Evolutionary conservation across 176 grass and related monocot species (phyloP).

Genomic region (Canna indica): DNA sequence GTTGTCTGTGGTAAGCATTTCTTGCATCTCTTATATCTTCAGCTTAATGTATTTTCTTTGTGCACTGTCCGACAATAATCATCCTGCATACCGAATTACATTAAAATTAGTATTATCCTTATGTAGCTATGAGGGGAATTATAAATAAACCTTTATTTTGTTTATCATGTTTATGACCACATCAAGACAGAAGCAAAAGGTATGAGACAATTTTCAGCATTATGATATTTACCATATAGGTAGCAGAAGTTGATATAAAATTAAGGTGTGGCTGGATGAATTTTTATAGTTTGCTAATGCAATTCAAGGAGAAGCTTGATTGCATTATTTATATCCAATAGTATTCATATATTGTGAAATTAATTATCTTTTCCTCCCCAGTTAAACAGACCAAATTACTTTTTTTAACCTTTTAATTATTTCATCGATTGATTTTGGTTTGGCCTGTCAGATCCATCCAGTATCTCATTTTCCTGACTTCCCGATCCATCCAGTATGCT

Average conservation of each 20-base stretch:
- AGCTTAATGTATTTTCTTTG: not conserved
- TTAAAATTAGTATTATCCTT: not conserved
- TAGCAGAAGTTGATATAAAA: too few species aligned
- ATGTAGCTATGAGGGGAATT: not conserved
- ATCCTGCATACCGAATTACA: not conserved
- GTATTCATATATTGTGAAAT: not conserved
- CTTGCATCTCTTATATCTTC: not conserved
- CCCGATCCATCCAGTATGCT: too few species aligned
- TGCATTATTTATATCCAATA: not conserved
- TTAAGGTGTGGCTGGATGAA: not conserved
- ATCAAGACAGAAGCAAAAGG: not conserved
- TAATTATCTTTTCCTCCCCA: not conserved
- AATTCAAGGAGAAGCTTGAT: too few species aligned
- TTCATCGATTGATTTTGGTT: too few species aligned
- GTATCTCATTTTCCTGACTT: too few species aligned
- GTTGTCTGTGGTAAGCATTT: conserved; percentile 50
- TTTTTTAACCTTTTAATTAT: too few species aligned
- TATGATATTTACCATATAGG: not conserved
- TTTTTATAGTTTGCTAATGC: not conserved
- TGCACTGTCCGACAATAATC: not conserved
- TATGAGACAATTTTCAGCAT: not conserved
- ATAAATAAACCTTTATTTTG: not conserved
- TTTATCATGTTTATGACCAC: not conserved
- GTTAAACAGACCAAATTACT: not conserved
- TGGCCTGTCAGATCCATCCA: too few species aligned